A percentile compares a stretch with the other conserved stretches of the same genome.
Evolutionary conservation across 1,284 basidiomycete species (phyloP).

Genomic region (Cystobasidiaceae sp.): DNA sequence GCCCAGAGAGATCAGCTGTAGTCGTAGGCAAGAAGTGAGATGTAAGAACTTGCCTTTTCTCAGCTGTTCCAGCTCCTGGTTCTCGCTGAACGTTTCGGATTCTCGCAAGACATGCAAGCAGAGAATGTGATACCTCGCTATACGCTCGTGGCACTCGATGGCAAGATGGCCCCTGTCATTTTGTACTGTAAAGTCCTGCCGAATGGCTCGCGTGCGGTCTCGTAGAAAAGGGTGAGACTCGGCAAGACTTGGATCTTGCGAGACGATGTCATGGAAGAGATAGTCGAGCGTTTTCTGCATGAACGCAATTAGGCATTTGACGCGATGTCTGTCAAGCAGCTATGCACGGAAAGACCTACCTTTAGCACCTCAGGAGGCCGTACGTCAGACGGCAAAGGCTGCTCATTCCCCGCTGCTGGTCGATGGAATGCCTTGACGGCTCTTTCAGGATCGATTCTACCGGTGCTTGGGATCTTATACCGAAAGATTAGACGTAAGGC

Average conservation of each 20-base stretch:
- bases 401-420: conserved; percentile 78
- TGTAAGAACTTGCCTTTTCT: conserved; percentile 63
- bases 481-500: conserved; percentile 56
- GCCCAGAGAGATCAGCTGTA: no score
- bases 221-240: conserved; percentile 79
- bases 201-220: conserved; percentile 81
- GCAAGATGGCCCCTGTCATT: conserved; percentile 69
- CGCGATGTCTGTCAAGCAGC: no score
- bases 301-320: no score
- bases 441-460: conserved; percentile 72
- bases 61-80: conserved; percentile 78
- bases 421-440: conserved; percentile 95
- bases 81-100: conserved; percentile 59
- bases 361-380: conserved; percentile 79
- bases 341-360: conserved; percentile 53
- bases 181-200: conserved; percentile 94
- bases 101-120: conserved; percentile 63
- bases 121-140: conserved; percentile 88
- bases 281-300: conserved; percentile 79
- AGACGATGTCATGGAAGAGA: conserved; percentile 75
- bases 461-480: conserved; percentile 47
- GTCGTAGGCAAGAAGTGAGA: neutral
- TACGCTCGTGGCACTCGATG: conserved; percentile 87
- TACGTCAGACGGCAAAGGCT: conserved; percentile 79
- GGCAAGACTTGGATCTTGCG: conserved; percentile 59